These are phyloP conservation scores for Acorus calamus DNA, from an alignment of 106 monocot genomes.

Conservation along the genomic window DNA sequence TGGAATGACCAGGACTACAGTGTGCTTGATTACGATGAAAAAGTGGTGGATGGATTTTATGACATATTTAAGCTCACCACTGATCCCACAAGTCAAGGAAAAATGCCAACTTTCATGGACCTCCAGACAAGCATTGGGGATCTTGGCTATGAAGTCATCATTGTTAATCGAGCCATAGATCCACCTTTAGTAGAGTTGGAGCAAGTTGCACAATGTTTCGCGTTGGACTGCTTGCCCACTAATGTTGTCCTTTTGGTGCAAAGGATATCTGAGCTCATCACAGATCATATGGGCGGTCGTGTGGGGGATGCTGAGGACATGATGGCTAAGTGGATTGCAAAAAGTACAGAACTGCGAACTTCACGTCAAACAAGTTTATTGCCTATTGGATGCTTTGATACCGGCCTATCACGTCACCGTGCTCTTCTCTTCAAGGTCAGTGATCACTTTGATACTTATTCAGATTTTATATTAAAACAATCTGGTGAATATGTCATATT, in stretches of 20 bases:
- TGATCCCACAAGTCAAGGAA: slow-evolving; percentile 30
- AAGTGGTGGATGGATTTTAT: slow-evolving; percentile 88
- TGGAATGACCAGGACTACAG: slow-evolving; percentile 67
- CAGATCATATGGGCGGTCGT: slow-evolving; percentile 88
- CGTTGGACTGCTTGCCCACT: slow-evolving; percentile 43
- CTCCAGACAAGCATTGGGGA: slow-evolving; percentile 83
- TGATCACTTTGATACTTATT: not conserved
- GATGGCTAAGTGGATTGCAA: slow-evolving; percentile 71
- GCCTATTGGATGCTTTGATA: slow-evolving; percentile 76
- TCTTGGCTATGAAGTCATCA: slow-evolving; percentile 93
- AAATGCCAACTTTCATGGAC: slow-evolving; percentile 72
- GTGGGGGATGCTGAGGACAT: slow-evolving; percentile 80
- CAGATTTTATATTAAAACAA: no score
- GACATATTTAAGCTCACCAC: slow-evolving; percentile 63
- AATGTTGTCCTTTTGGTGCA: slow-evolving; percentile 56
- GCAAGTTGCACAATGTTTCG: slow-evolving; percentile 80
- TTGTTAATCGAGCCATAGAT: slow-evolving; percentile 75
- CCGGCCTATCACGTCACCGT: slow-evolving; percentile 86
- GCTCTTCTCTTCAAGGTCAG: slow-evolving; percentile 95
- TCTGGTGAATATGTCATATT: no score
- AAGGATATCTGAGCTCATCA: slow-evolving; percentile 84
- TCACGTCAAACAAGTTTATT: slow-evolving; percentile 77
- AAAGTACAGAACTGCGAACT: slow-evolving; percentile 63
- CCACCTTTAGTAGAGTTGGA: slow-evolving; percentile 66
- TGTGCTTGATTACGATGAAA: slow-evolving; percentile 85